Evolutionary conservation across 177 flowering plant species (phyloP).

Genomic region (Vitis hybrid): DNA sequence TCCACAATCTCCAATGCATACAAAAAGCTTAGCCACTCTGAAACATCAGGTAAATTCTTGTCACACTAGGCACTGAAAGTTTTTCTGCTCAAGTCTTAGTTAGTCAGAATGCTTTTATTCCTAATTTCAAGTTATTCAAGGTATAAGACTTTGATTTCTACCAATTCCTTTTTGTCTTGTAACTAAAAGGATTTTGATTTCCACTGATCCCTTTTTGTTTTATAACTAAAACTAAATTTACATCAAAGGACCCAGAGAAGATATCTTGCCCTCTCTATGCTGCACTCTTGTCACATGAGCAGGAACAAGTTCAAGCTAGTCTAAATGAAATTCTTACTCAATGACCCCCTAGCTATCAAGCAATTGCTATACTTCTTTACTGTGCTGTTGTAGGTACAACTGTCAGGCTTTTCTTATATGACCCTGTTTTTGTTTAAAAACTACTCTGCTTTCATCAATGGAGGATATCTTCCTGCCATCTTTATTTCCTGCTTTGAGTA

Average conservation of each 20-base stretch:
- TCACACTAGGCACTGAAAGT: not conserved
- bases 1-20: constrained; percentile 97
- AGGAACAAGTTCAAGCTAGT: not conserved
- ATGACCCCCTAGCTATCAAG: not conserved
- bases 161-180: no score
- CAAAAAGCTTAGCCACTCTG: constrained; percentile 86
- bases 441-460: not conserved
- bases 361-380: not conserved
- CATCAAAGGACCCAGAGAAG: not conserved
- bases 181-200: not conserved
- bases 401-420: not conserved
- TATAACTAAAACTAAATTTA: no score
- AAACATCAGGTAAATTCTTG: constrained; percentile 68
- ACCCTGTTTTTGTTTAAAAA: not conserved
- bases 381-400: not conserved
- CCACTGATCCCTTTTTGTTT: not conserved
- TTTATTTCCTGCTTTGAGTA: constrained; percentile 2
- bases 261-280: not conserved
- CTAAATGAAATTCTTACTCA: not conserved
- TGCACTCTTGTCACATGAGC: not conserved
- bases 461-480: not conserved
- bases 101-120: not conserved
- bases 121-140: not conserved
- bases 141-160: no score
- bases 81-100: not conserved